A percentile compares a stretch with the other conserved stretches of the same genome.
Evolutionary conservation across 192 early-diverging fungal genomes (phyloP).

Genomic region (Coemansia sp.): DNA sequence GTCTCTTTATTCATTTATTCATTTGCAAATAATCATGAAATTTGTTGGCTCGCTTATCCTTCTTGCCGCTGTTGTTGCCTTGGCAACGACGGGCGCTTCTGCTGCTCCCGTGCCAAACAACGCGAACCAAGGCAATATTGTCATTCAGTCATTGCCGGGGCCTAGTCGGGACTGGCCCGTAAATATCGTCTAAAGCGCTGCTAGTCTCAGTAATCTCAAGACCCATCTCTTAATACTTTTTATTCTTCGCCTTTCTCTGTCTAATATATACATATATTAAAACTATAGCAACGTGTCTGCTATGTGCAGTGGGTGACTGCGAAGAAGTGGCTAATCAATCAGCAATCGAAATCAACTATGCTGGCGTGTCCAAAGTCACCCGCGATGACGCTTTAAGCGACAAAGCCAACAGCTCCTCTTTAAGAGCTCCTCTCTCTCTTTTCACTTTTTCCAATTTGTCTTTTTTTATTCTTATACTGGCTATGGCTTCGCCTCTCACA

Average conservation of each 20-base stretch:
- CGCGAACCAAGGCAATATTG: background rate
- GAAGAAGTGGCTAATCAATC: background rate
- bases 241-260: no score
- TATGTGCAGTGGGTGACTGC: no score
- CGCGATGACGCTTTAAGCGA: background rate
- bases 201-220: no score
- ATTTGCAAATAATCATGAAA: constrained; percentile 24
- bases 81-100: constrained; percentile 13
- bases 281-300: no score
- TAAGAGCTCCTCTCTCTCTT: constrained; percentile 7
- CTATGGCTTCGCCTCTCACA: constrained; percentile 15
- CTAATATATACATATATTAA: no score
- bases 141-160: constrained; percentile 17
- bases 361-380: no score
- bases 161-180: constrained; percentile 57
- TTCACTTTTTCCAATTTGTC: constrained; percentile 8
- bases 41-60: constrained; percentile 20
- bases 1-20: background rate
- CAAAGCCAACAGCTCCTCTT: background rate
- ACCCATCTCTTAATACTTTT: background rate
- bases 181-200: constrained; percentile 52
- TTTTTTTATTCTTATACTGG: background rate
- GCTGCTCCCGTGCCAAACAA: constrained; percentile 22
- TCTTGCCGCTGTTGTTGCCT: constrained; percentile 19
- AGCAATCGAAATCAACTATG: background rate